These are phyloP conservation scores for Clitopilus passeckerianus DNA, from an alignment of 768 basidiomycete species.

Conservation along the genomic window DNA sequence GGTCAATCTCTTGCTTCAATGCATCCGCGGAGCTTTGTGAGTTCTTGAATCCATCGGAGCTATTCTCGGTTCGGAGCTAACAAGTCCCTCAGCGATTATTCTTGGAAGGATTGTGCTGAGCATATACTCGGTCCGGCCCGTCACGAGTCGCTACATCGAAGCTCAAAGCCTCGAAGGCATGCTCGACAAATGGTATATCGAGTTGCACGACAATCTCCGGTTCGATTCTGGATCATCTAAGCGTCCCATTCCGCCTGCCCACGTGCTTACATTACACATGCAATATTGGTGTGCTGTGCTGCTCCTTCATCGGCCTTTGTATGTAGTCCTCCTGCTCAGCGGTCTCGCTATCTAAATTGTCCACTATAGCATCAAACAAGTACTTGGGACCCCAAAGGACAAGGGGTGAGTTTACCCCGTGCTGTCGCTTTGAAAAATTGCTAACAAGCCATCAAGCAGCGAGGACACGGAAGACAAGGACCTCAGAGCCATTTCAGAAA, in stretches of 20 bases:
- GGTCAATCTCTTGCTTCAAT: conserved; percentile 70
- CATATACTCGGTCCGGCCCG: conserved; percentile 63
- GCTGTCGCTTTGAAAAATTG: background rate
- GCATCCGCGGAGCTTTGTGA: conserved; percentile 68
- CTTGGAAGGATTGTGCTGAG: conserved; percentile 64
- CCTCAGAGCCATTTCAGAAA: conserved; percentile 47
- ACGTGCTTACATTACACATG: conserved; percentile 75
- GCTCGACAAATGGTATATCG: conserved; percentile 72
- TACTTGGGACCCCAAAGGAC: conserved; percentile 22
- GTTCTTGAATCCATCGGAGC: conserved; percentile 49
- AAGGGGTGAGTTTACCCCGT: conserved; percentile 28
- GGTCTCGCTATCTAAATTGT: conserved; percentile 7
- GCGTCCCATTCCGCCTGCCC: conserved; percentile 46
- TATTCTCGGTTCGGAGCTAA: background rate
- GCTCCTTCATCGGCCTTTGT: conserved; percentile 78
- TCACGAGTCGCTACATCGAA: conserved; percentile 53
- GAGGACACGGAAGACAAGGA: conserved; percentile 48
- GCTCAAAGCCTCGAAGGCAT: conserved; percentile 51
- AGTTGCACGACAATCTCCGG: conserved; percentile 63
- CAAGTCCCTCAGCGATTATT: conserved; percentile 47
- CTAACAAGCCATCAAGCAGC: conserved; percentile 16
- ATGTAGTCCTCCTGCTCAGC: conserved; percentile 22
- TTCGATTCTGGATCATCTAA: conserved; percentile 48
- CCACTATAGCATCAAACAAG: conserved; percentile 33
- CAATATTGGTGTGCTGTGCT: conserved; percentile 82